A percentile compares a stretch with the other conserved stretches of the same genome.
These are phyloP conservation scores for Ogataea chonburiensis DNA, from an alignment of 805 yeast species.

Conservation along the genomic window DNA sequence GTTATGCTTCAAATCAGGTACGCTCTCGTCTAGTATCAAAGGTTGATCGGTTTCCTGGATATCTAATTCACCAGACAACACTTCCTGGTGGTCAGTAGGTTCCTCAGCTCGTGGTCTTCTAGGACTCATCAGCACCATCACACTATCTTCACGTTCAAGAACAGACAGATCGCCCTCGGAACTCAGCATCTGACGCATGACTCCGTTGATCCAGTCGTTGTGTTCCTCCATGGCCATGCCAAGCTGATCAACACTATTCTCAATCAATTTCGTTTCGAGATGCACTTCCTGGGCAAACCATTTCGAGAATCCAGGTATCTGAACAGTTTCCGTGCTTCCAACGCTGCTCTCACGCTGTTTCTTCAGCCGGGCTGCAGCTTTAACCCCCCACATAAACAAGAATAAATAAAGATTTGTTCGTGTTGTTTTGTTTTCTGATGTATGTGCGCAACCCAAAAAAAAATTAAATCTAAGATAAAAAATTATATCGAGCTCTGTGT, in stretches of 20 bases:
- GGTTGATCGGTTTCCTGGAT: background rate
- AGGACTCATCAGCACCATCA: conserved; percentile 23
- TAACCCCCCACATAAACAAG: conserved; percentile 31
- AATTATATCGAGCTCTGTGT: conserved; percentile 5
- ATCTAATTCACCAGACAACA: too few relatives aligned
- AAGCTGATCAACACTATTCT: conserved; percentile 25
- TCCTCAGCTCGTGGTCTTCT: conserved; percentile 19
- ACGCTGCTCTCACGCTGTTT: conserved; percentile 13
- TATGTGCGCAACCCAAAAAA: conserved; percentile 9
- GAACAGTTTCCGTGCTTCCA: conserved; percentile 11
- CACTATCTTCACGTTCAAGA: conserved; percentile 14
- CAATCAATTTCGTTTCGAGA: conserved; percentile 27
- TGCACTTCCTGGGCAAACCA: conserved; percentile 35
- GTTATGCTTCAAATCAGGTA: too few relatives aligned
- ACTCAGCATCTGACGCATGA: conserved; percentile 26
- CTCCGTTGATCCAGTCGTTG: conserved; percentile 32
- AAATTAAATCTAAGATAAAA: conserved; percentile 5
- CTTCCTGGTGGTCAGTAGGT: too few relatives aligned
- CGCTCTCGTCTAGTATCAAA: too few relatives aligned
- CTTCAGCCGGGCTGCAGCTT: conserved; percentile 22
- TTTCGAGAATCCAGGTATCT: conserved; percentile 34
- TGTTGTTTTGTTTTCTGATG: conserved; percentile 20
- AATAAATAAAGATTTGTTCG: conserved; percentile 12
- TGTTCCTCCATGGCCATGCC: conserved; percentile 26
- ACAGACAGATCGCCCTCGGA: conserved; percentile 16